Evolutionary conservation across 1,139 yeast species (phyloP), one percentile per base, ranked within the genome.

Genomic region (Diutina rugosa): DNA sequence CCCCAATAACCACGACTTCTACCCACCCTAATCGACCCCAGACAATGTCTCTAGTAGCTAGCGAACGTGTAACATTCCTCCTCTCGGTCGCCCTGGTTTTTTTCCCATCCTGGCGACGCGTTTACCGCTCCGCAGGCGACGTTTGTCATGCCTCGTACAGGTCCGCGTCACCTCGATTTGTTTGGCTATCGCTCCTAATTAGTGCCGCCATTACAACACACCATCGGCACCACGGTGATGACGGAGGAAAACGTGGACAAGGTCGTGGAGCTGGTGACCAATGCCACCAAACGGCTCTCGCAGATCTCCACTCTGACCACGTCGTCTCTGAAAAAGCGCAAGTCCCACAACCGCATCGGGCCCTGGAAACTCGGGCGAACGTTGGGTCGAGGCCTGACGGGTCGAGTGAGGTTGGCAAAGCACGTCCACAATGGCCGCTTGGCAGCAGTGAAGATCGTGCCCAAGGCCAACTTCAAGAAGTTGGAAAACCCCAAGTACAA

Each of bases 311-410:
- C 85, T 57, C 73, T 72, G 67, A 77, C 81, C 71, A 68, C 76
- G 64, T 67, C 69, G 60, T 68, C 77, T 60, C 72, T 74, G 65
- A 67, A 77, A 72, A 72, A 80, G 76, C 66, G 83, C 59, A 77
- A 82, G 68, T 73, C 87, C 58, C 82, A 85, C 68, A 81, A 86
- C 69, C 84, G 83, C 60, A 87, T 90, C 55, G 99, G 99, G 1
- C 98, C 99, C 2, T 93, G 99, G 99, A 86, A 89, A 67, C 73
- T 93, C 45, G 99, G 99, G 14, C 79, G 95, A 62, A 91, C 99
- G 3, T 74, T 93, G 55, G 99, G 99, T 29, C 80, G 95, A 59
- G 99, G 99, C 10, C 86, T 96, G 30, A 89, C 97, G 1, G 98
- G 99, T 32, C 79, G 97, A 61, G 99, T 93, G 28, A 77, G 96